Conservation (phyloP, 176 grass and related monocot species). For the Themeda triandra region DNA sequence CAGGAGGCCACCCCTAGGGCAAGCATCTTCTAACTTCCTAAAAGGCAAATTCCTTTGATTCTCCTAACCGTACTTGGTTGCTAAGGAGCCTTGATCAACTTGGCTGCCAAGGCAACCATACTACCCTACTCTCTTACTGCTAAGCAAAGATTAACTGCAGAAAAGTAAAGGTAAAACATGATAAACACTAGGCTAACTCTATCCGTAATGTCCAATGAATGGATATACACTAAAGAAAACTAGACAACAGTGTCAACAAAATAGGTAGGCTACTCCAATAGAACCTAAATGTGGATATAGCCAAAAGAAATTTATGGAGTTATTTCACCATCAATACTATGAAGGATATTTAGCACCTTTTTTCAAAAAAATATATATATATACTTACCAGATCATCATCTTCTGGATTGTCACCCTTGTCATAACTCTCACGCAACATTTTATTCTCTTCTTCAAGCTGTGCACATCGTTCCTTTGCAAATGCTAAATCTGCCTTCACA, state of each 20-base stretch:
- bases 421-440: constrained; percentile 73
- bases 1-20: too few relatives aligned
- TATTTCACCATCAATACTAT: not conserved
- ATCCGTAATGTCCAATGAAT: too few relatives aligned
- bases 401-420: constrained; percentile 79
- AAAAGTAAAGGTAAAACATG: too few relatives aligned
- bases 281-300: not conserved
- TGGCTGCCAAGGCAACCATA: too few relatives aligned
- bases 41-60: too few relatives aligned
- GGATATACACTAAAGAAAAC: not conserved
- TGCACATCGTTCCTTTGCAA: constrained; percentile 91
- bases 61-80: too few relatives aligned
- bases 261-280: not conserved
- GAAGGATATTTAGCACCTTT: not conserved
- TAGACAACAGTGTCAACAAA: not conserved
- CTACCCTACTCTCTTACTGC: too few relatives aligned
- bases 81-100: too few relatives aligned
- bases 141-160: too few relatives aligned
- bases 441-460: constrained; percentile 97
- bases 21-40: too few relatives aligned
- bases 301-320: not conserved
- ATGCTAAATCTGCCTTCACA: constrained; percentile 91
- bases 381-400: constrained; percentile 88
- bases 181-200: too few relatives aligned
- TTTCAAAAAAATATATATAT: not conserved